Conservation (phyloP, 2,329 filamentous ascomycete genomes). For the Thielaviopsis euricoi region DNA sequence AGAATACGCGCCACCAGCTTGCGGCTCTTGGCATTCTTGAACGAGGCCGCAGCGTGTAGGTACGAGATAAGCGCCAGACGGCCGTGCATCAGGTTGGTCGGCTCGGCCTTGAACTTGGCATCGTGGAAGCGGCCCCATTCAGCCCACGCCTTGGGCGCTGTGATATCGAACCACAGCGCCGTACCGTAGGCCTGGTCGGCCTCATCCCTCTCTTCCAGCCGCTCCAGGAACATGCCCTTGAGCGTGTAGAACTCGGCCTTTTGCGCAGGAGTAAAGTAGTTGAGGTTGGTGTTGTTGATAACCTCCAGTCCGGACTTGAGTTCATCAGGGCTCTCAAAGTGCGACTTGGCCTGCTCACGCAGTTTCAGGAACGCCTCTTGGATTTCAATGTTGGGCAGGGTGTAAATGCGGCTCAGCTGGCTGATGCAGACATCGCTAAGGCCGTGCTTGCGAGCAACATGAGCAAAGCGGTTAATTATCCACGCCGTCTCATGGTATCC, state of each 20-base stretch:
- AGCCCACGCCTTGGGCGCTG: conserved; percentile 92
- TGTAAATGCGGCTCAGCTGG: conserved; percentile 95
- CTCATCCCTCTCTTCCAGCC: conserved; percentile 76
- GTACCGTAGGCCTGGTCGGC: conserved; percentile 90
- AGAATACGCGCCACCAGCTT: conserved; percentile 87
- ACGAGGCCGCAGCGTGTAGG: conserved; percentile 84
- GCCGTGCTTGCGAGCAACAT: conserved; percentile 92
- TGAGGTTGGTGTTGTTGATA: conserved; percentile 98
- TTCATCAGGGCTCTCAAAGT: conserved; percentile 91
- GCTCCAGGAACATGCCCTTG: conserved; percentile 98
- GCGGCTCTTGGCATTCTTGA: conserved; percentile 91
- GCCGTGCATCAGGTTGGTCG: conserved; percentile 64
- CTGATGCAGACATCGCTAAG: conserved; percentile 94
- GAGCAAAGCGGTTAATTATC: conserved; percentile 98
- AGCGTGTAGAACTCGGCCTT: conserved; percentile 98
- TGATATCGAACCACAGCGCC: conserved; percentile 88
- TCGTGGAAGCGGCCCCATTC: conserved; percentile 99
- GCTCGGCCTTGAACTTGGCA: conserved; percentile 83
- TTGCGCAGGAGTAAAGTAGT: conserved; percentile 90
- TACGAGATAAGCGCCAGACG: conserved; percentile 92
- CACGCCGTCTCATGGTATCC: conserved; percentile 98
- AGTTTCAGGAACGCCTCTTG: conserved; percentile 97
- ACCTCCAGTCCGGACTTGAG: conserved; percentile 87
- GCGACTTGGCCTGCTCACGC: conserved; percentile 95
- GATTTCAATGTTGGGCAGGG: conserved; percentile 96